Evolutionary conservation across 1,284 basidiomycete species (phyloP).

Genomic region (Tilletia walkeri): DNA sequence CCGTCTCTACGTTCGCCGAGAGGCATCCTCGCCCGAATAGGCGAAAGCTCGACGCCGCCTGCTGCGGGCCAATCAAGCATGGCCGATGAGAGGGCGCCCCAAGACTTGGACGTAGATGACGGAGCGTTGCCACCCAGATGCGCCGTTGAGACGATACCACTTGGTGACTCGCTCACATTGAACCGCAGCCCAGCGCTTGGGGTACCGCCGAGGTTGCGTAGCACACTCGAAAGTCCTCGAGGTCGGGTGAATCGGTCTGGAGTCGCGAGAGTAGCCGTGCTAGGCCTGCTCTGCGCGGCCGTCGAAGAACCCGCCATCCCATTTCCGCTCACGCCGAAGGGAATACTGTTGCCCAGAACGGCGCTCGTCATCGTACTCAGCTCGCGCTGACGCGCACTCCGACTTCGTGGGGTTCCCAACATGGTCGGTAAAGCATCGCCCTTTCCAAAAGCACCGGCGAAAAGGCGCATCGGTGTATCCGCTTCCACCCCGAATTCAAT

Average conservation of each 20-base stretch:
- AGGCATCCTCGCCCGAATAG: background rate
- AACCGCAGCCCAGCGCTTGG: constrained; percentile 6
- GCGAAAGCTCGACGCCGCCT: constrained; percentile 14
- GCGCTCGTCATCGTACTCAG: background rate
- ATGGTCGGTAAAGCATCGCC: background rate
- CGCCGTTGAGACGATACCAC: background rate
- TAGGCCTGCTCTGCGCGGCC: too few species aligned
- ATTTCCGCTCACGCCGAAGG: background rate
- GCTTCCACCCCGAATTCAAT: background rate
- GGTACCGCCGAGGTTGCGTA: constrained; percentile 1
- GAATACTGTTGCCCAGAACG: background rate
- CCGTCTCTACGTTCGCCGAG: constrained; percentile 2
- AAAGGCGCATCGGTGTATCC: constrained; percentile 12
- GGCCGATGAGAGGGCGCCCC: constrained; percentile 7
- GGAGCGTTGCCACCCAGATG: background rate
- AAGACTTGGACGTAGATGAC: background rate
- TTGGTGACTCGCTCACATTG: background rate
- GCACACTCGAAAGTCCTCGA: constrained; percentile 9
- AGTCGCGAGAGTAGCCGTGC: background rate
- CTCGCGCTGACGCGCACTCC: background rate
- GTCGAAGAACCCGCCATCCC: too few species aligned
- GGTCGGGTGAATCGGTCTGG: constrained; percentile 3
- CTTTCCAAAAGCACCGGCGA: constrained; percentile 1
- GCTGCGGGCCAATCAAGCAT: constrained; percentile 13
- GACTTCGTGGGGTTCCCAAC: background rate